Evolutionary conservation across 257 asterid genomes (phyloP).

Genomic region (Schizonepeta tenuifolia): DNA sequence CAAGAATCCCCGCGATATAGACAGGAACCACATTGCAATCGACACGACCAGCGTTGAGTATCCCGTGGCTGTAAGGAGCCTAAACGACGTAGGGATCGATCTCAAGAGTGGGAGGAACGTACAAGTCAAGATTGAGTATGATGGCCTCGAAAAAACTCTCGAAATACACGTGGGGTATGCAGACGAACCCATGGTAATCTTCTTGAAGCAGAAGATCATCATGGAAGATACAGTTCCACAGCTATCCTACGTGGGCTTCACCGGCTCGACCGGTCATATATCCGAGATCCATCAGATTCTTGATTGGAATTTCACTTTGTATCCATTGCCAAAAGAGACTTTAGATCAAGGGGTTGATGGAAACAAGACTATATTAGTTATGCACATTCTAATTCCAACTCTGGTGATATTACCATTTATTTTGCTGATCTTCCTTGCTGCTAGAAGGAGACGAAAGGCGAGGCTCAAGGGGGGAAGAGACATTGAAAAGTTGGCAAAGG

Average conservation of each 20-base stretch:
- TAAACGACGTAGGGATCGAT: constrained; percentile 47
- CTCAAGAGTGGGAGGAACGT: constrained; percentile 58
- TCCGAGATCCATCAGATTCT: constrained; percentile 60
- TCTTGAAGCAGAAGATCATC: constrained; percentile 47
- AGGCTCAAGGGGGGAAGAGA: constrained; percentile 36
- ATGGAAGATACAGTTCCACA: constrained; percentile 56
- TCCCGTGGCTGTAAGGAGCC: constrained; percentile 57
- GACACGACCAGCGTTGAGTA: constrained; percentile 56
- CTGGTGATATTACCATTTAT: constrained; percentile 26
- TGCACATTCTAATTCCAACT: constrained; percentile 45
- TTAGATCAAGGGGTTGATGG: constrained; percentile 32
- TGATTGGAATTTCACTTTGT: constrained; percentile 60
- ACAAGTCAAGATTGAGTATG: constrained; percentile 46
- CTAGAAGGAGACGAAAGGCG: constrained; percentile 34
- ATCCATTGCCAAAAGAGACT: constrained; percentile 45
- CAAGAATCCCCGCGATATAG: constrained; percentile 58
- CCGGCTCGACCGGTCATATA: constrained; percentile 60
- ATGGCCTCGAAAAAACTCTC: constrained; percentile 58
- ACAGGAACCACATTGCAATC: constrained; percentile 59
- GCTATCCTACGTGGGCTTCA: constrained; percentile 59
- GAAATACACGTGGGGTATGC: constrained; percentile 48
- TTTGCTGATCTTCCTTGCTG: constrained; percentile 22
- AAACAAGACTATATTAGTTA: constrained; percentile 23
- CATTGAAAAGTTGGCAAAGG: constrained; percentile 52
- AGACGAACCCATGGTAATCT: constrained; percentile 34